Evolutionary conservation across 192 early-diverging fungal genomes (phyloP).

Genomic region (Spizellomyces sp.): DNA sequence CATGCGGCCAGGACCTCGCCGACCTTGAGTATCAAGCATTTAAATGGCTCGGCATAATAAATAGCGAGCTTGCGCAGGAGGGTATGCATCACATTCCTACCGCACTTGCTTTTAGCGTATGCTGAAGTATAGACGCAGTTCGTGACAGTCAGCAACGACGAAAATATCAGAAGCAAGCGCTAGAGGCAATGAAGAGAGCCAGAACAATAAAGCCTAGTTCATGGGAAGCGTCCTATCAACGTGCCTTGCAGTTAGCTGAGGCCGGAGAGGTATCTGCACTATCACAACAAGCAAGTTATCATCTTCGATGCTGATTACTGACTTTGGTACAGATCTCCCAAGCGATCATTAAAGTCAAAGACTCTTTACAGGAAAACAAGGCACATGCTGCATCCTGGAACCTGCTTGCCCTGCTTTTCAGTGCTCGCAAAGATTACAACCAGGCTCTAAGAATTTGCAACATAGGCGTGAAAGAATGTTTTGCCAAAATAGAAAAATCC

Average conservation of each 20-base stretch:
- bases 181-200: slow-evolving; percentile 28
- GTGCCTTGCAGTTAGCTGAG: slow-evolving; percentile 50
- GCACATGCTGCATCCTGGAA: slow-evolving; percentile 45
- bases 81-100: not conserved
- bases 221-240: slow-evolving; percentile 45
- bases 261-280: slow-evolving; percentile 46
- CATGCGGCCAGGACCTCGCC: slow-evolving; percentile 4
- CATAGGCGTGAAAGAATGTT: slow-evolving; percentile 44
- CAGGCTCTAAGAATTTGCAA: slow-evolving; percentile 49
- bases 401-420: slow-evolving; percentile 49
- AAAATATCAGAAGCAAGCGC: slow-evolving; percentile 36
- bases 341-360: slow-evolving; percentile 42
- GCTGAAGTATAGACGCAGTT: slow-evolving; percentile 6
- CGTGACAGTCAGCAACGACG: slow-evolving; percentile 22
- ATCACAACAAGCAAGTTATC: not conserved
- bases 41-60: slow-evolving; percentile 44
- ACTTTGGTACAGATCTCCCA: slow-evolving; percentile 38
- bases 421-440: slow-evolving; percentile 35
- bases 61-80: slow-evolving; percentile 49
- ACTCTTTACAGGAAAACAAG: slow-evolving; percentile 37
- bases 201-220: slow-evolving; percentile 8
- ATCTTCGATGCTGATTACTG: not conserved
- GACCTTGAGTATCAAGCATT: slow-evolving; percentile 29
- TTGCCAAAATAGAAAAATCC: slow-evolving; percentile 22
- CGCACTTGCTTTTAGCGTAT: not conserved